Evolutionary conservation across 2,329 filamentous ascomycete genomes (phyloP), one percentile per base, ranked within the genome.

Genomic region (Diplodia sapinea): DNA sequence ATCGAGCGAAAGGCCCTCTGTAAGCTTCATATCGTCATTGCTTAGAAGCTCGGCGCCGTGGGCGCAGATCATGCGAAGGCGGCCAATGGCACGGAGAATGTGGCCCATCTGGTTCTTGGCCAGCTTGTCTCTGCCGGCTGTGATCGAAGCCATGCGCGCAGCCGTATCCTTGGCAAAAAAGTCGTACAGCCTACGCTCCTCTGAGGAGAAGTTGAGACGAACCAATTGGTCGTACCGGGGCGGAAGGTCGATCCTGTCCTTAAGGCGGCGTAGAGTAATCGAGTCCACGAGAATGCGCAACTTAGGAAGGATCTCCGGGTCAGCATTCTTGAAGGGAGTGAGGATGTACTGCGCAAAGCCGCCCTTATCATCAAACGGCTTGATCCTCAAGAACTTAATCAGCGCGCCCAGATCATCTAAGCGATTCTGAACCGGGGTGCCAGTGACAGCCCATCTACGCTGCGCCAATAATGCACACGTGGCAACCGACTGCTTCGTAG

Each of bases 391-490:
- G 70, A 98, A 98, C 38, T 90, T 91, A 68, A 97, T 88, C 2
- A 98, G 83, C 1, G 94, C 91, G 15, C 92, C 91, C 26, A 98
- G 84, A 76, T 99, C 95, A 71, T 96, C 93, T 74, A 98, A 84
- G 4, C 92, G 89, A 75, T 99, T 99, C 79, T 98, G 94, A 9
- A 98, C 92, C 0, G 94, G 95, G 0, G 95, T 98, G 66, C 94
- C 95, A 0, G 95, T 98, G n/a, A 98, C 92, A 2, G 94, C 94
- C 95, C 95, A 99, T 40, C 94, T 89, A 38, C 94, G 88, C 74
- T 91, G 87, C 2, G 93, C 92, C 69, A 91, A 86, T 2, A 98
- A 83, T 23, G 88, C 86, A 71, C 93, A 94, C 23, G 95, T 92
- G 3, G 92, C 92, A 76, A 94, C 93, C 65, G 93, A 96, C 72